Evolutionary conservation across 805 yeast genomes (phyloP), one percentile per base, ranked within the genome.

Genomic region (Lipomyces starkeyi): DNA sequence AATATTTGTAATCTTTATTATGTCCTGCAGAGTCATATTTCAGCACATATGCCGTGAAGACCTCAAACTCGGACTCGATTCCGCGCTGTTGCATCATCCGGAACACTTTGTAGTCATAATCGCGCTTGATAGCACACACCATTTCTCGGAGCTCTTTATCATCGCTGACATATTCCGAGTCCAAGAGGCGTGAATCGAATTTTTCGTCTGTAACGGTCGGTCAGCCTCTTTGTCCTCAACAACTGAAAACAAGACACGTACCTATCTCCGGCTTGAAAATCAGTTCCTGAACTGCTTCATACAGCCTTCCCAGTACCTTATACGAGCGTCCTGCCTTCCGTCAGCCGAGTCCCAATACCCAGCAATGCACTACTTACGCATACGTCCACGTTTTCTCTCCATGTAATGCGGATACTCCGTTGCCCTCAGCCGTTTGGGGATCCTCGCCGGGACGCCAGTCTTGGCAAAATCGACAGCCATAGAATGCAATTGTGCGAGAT

Each of bases 61-160:
- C 53, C 29, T 59, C 62, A 37, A 35, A 47, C 35, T 59, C 62
- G 8, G 62, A 32, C n/a, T 43, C 52, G 25, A 59, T 49, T 6
- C 62, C 62, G 14, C 53, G 62, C 17, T 59, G 62, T 20, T 43
- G 62, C 62, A 59, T 59, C 62, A 59, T 59, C 27, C 55, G 55
- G 14, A 14, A 43, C 5, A 59, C 32, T 22, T 47, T 59, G 29
- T 27, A 22, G 40, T 59, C 62, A 35, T 59, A 59, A 22, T 29
- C 53, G 8, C 29, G 27, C 22, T 47, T 59, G 13, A 59, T 17
- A 25, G n/a, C 17, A 7, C n/a, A 1, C 47, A 54, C 56, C 22
- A 59, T 17, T 13, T 22, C 13, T 22, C 37, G 25, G 14, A 47
- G 13, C 22, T 49, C 27, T 25, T 43, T 27, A 29, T 37, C 62